Conservation (phyloP, 345 rosid species). For the Camelina sativa region DNA sequence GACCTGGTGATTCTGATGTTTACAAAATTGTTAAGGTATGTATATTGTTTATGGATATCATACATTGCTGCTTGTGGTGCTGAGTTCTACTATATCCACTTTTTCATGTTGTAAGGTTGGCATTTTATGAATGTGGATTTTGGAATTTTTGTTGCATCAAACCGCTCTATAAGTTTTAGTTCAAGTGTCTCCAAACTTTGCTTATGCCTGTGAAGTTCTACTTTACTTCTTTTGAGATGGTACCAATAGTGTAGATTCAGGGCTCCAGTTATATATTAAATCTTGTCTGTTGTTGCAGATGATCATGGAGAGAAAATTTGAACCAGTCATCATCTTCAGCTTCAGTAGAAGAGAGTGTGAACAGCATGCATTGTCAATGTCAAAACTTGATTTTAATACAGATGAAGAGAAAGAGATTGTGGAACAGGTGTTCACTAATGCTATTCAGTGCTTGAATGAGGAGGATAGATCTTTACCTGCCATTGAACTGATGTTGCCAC, state of each 20-base stretch:
- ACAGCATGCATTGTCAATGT: conserved; percentile 97
- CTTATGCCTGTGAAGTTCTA: conserved; percentile 1
- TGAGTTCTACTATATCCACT: not conserved
- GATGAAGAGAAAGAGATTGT: conserved; percentile 80
- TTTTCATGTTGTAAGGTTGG: not conserved
- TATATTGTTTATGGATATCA: conserved; percentile 21
- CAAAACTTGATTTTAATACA: conserved; percentile 95
- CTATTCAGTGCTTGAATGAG: conserved; percentile 85
- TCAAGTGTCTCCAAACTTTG: conserved; percentile 3
- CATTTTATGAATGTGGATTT: conserved; percentile 1
- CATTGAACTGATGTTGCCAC: conserved; percentile 93
- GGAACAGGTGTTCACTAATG: conserved; percentile 81
- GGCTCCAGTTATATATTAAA: not conserved
- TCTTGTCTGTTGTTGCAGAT: conserved; percentile 57
- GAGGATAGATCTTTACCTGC: conserved; percentile 97
- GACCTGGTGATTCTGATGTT: conserved; percentile 83
- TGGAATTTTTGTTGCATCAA: conserved; percentile 9
- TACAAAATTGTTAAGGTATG: conserved; percentile 95
- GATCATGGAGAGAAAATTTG: conserved; percentile 94
- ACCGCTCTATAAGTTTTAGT: not conserved
- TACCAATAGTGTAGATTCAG: not conserved
- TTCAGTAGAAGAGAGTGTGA: conserved; percentile 99
- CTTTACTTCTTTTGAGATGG: not conserved
- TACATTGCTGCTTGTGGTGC: conserved; percentile 18
- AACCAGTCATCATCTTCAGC: conserved; percentile 97